These are phyloP conservation scores for Periglandula ipomoeae DNA, from an alignment of 2,329 filamentous ascomycete species.

Conservation along the genomic window DNA sequence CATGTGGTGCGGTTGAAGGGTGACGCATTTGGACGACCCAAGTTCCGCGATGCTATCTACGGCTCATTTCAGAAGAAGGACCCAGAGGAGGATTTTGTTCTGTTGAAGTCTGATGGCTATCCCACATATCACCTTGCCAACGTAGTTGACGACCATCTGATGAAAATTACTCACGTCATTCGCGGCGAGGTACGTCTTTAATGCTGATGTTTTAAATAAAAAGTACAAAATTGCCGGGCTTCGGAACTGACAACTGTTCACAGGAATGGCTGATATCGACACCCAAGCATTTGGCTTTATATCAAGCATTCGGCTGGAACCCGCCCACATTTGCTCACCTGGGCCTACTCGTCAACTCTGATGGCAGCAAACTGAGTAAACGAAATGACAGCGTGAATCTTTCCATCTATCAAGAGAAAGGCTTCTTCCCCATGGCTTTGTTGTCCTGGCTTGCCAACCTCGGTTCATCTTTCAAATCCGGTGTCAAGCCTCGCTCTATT, in stretches of 20 bases:
- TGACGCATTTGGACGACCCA: slow-evolving; percentile 42
- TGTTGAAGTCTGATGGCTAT: slow-evolving; percentile 84
- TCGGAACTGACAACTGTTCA: not conserved
- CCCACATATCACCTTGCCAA: slow-evolving; percentile 98
- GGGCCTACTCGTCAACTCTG: slow-evolving; percentile 59
- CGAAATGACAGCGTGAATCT: slow-evolving; percentile 50
- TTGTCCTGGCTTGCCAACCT: slow-evolving; percentile 78
- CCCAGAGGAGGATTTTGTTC: slow-evolving; percentile 69
- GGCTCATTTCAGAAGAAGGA: slow-evolving; percentile 51
- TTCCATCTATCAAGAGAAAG: slow-evolving; percentile 37
- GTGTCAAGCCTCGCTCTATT: slow-evolving; percentile 36
- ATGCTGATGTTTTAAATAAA: too few species aligned
- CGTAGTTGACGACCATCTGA: slow-evolving; percentile 89
- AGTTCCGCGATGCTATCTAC: slow-evolving; percentile 73
- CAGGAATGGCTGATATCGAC: slow-evolving; percentile 95
- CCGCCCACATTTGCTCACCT: slow-evolving; percentile 73
- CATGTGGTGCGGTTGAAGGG: slow-evolving; percentile 73
- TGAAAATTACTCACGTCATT: slow-evolving; percentile 94
- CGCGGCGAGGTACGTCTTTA: slow-evolving; percentile 63
- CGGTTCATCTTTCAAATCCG: slow-evolving; percentile 23
- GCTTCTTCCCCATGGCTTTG: slow-evolving; percentile 40
- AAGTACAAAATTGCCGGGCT: too few species aligned
- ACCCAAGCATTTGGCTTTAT: slow-evolving; percentile 62
- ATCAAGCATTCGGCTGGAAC: slow-evolving; percentile 67
- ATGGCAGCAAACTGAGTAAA: slow-evolving; percentile 79